phyloP scores from a whole-genome alignment of 1,139 yeast genomes.

The Pichia norvegensis region DNA sequence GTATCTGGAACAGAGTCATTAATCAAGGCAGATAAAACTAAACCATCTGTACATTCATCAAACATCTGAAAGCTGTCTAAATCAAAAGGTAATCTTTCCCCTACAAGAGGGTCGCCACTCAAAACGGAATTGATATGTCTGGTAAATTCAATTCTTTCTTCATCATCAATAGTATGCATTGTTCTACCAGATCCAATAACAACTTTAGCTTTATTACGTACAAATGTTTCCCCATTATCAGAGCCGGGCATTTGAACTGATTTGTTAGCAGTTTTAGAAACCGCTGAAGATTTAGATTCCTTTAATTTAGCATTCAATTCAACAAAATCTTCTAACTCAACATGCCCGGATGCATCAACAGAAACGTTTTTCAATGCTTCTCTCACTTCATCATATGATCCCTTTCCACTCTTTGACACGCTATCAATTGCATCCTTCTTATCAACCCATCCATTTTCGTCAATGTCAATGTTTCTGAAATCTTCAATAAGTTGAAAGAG shows the following conservation, averaged over 20 bases:
- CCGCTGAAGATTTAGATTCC: constrained; percentile 19
- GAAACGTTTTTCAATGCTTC: constrained; percentile 84
- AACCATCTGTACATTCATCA: constrained; percentile 95
- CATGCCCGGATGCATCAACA: constrained; percentile 95
- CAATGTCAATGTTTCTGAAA: constrained; percentile 72
- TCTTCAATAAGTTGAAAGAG: constrained; percentile 78
- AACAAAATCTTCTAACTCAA: constrained; percentile 92
- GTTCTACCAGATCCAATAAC: constrained; percentile 79
- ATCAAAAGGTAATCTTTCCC: constrained; percentile 82
- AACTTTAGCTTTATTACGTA: constrained; percentile 54
- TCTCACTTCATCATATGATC: constrained; percentile 86
- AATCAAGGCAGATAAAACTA: constrained; percentile 84
- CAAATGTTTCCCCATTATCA: constrained; percentile 32
- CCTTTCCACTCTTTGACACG: constrained; percentile 69
- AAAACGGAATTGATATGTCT: constrained; percentile 90
- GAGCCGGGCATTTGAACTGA: constrained; percentile 10
- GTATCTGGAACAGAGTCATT: constrained; percentile 98
- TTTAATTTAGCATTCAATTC: constrained; percentile 71
- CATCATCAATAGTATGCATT: constrained; percentile 96
- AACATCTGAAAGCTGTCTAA: constrained; percentile 91
- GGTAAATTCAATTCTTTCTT: constrained; percentile 92
- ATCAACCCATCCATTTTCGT: constrained; percentile 94
- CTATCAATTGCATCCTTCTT: constrained; percentile 85
- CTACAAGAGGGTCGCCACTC: constrained; percentile 84
- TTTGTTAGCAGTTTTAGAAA: constrained; percentile 18